A percentile compares a stretch with the other conserved stretches of the same genome.
phyloP scores from a whole-genome alignment of 257 asterid species.

The Nicotiana undulata region DNA sequence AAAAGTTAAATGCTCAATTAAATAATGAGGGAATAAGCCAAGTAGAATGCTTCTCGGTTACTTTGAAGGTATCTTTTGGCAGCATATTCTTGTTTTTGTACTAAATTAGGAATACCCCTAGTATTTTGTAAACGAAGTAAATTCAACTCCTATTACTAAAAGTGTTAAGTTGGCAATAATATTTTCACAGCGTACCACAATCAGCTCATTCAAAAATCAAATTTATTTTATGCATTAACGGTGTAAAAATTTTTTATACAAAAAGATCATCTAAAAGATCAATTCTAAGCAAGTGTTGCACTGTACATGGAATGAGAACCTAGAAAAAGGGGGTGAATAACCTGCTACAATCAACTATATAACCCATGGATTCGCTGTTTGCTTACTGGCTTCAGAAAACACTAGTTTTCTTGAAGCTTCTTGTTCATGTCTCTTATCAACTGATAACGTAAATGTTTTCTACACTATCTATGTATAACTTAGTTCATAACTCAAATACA shows the following conservation, averaged over 20 bases:
- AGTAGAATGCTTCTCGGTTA: neutral
- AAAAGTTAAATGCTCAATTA: neutral
- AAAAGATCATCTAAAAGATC: neutral
- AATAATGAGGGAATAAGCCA: neutral
- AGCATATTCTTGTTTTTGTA: neutral
- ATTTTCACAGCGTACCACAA: no score
- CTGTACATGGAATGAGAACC: neutral
- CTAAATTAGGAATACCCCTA: neutral
- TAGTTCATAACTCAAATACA: neutral
- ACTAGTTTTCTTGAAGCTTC: no score
- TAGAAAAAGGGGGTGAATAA: neutral
- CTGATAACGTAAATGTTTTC: no score
- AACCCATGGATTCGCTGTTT: no score
- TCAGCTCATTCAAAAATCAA: no score
- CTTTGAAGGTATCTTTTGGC: neutral
- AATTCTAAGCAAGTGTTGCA: neutral
- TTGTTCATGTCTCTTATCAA: no score
- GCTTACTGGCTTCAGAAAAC: no score
- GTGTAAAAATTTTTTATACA: neutral
- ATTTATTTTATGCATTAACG: neutral
- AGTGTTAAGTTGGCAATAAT: no score
- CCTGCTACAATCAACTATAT: neutral
- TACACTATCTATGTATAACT: no score
- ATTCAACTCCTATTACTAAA: no score
- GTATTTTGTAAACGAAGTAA: no score